Conservation (phyloP, 192 early-diverging fungal genomes). For the Gorgonomyces haynaldii region DNA sequence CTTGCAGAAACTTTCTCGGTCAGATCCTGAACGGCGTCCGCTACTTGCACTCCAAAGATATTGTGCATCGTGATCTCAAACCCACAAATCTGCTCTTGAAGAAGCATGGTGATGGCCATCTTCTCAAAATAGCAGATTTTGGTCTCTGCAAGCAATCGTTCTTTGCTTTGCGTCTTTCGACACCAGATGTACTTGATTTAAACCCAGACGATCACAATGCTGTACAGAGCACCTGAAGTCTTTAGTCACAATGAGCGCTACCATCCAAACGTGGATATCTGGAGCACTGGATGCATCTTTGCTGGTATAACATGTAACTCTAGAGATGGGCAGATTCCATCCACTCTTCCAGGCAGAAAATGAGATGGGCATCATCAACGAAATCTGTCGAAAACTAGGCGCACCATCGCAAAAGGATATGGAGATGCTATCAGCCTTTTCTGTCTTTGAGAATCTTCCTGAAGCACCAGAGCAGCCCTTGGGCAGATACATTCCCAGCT, state of each 20-base stretch:
- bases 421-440: no score
- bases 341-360: neutral
- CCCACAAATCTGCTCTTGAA: conserved; percentile 35
- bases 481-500: no score
- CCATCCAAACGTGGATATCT: conserved; percentile 37
- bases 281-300: conserved; percentile 33
- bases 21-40: neutral
- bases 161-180: conserved; percentile 18
- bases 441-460: no score
- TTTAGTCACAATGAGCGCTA: conserved; percentile 26
- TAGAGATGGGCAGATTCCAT: conserved; percentile 3
- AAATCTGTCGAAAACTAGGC: no score
- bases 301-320: conserved; percentile 28
- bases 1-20: neutral
- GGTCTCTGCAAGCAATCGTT: conserved; percentile 15
- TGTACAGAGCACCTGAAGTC: conserved; percentile 37
- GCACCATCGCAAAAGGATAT: no score
- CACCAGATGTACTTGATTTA: conserved; percentile 13
- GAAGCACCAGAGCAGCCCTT: no score
- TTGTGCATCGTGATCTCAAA: conserved; percentile 44
- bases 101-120: conserved; percentile 2
- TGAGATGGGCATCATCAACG: no score
- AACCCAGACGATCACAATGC: conserved; percentile 3
- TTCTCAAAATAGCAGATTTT: conserved; percentile 34
- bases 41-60: conserved; percentile 23